phyloP scores from a whole-genome alignment of 352 stramenopile genomes.

The Thraustotheca clavata region DNA sequence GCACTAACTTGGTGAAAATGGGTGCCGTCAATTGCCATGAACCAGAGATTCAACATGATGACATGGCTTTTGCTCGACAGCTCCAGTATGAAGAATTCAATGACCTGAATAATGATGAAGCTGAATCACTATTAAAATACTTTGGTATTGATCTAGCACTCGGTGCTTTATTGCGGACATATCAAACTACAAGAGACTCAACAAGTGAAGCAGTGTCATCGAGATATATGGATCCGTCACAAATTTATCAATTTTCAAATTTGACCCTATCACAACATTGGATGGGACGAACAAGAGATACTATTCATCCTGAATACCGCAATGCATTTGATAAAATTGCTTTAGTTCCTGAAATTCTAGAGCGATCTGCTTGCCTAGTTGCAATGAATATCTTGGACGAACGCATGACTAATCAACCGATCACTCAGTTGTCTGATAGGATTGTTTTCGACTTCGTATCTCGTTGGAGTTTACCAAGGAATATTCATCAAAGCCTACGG shows the following conservation, averaged over 20 bases:
- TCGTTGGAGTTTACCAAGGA: not conserved
- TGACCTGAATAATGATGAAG: no score
- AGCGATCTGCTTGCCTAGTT: not conserved
- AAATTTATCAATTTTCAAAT: not conserved
- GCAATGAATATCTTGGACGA: not conserved
- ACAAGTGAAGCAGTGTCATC: no score
- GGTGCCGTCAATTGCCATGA: no score
- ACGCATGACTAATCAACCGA: not conserved
- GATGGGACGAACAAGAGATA: not conserved
- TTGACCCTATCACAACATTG: not conserved
- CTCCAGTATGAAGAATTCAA: no score
- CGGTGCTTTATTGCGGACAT: no score
- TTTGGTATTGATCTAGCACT: no score
- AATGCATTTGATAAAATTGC: not conserved
- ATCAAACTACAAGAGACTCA: no score
- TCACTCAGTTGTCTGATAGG: not conserved
- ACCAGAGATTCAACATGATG: no score
- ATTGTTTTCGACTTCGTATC: not conserved
- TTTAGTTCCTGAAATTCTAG: not conserved
- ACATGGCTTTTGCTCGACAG: no score
- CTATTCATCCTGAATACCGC: not conserved
- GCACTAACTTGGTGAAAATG: no score
- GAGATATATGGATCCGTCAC: not conserved
- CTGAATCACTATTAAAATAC: no score
- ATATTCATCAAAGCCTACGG: not conserved